A percentile compares a stretch with the other conserved stretches of the same genome.
phyloP scores from a whole-genome alignment of 306 rosid species.

The Erythrophleum fordii region DNA sequence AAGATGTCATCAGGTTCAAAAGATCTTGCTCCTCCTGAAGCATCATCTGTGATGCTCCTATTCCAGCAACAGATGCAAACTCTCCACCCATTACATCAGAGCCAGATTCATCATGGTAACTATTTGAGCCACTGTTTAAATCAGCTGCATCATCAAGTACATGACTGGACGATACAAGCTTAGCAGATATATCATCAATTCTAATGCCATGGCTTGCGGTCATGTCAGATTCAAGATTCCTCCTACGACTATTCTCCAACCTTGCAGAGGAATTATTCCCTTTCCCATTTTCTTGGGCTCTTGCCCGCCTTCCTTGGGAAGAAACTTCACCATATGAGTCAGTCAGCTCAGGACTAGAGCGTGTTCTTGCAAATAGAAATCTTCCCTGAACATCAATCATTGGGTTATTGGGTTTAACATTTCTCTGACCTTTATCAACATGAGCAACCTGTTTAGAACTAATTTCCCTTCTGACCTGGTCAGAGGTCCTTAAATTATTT shows the following conservation, averaged over 20 bases:
- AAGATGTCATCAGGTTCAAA: conserved; percentile 70
- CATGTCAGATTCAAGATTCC: conserved; percentile 51
- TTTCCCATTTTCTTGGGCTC: conserved; percentile 60
- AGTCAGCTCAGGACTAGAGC: conserved; percentile 85
- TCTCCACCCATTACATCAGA: conserved; percentile 57
- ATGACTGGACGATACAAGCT: conserved; percentile 42
- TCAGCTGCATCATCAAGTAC: conserved; percentile 51
- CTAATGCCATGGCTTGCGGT: conserved; percentile 47
- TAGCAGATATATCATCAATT: conserved; percentile 51
- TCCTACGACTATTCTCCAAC: conserved; percentile 54
- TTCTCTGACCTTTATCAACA: conserved; percentile 53
- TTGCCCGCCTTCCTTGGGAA: conserved; percentile 49
- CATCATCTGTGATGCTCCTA: conserved; percentile 64
- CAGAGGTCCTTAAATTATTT: conserved; percentile 50
- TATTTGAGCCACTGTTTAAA: conserved; percentile 51
- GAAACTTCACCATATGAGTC: conserved; percentile 67
- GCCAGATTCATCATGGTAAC: conserved; percentile 55
- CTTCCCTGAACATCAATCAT: conserved; percentile 61
- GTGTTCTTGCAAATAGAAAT: conserved; percentile 77
- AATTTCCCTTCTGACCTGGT: conserved; percentile 52
- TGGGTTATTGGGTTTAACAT: conserved; percentile 46
- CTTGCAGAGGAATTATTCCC: conserved; percentile 44
- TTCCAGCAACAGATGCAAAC: conserved; percentile 54
- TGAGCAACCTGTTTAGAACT: conserved; percentile 44
- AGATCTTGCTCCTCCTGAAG: conserved; percentile 84